A percentile compares a stretch with the other conserved stretches of the same genome.
These are phyloP conservation scores for Chlorella variabilis DNA, from an alignment of 163 green algal genomes.

Conservation along the genomic window DNA sequence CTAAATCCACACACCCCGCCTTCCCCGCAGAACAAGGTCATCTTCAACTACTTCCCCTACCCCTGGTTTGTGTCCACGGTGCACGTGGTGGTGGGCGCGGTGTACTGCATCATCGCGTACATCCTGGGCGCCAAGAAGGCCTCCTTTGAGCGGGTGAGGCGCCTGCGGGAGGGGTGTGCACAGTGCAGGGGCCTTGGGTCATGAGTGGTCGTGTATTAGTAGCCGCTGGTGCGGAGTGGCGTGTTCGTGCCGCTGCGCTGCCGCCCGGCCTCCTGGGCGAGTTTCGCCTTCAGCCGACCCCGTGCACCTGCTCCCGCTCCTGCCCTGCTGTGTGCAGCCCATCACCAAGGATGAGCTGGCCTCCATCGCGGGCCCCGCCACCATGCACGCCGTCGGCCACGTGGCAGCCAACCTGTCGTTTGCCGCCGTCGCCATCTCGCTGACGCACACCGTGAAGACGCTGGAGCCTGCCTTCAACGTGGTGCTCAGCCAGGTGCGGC, in stretches of 20 bases:
- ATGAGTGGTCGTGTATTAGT: too few species aligned
- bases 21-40: conserved; percentile 97
- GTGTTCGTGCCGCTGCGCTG: too few species aligned
- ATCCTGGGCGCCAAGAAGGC: conserved; percentile 86
- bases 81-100: conserved; percentile 94
- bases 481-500: conserved; percentile 63
- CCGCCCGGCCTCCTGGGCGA: too few species aligned
- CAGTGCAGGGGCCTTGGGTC: neutral
- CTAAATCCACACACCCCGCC: too few species aligned
- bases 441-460: conserved; percentile 99
- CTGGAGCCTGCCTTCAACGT: conserved; percentile 99
- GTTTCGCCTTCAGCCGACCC: too few species aligned
- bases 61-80: conserved; percentile 97
- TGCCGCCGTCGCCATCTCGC: conserved; percentile 95
- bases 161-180: too few species aligned
- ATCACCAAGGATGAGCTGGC: conserved; percentile 90
- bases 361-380: conserved; percentile 84
- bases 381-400: conserved; percentile 97
- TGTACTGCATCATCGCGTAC: conserved; percentile 93
- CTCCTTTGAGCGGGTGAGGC: conserved; percentile 85
- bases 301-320: too few species aligned
- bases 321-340: too few species aligned
- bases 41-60: conserved; percentile 99
- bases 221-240: neutral
- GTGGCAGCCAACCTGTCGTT: conserved; percentile 98